phyloP scores from a whole-genome alignment of 441 rosid species.

The Dalechampia spathulata region DNA sequence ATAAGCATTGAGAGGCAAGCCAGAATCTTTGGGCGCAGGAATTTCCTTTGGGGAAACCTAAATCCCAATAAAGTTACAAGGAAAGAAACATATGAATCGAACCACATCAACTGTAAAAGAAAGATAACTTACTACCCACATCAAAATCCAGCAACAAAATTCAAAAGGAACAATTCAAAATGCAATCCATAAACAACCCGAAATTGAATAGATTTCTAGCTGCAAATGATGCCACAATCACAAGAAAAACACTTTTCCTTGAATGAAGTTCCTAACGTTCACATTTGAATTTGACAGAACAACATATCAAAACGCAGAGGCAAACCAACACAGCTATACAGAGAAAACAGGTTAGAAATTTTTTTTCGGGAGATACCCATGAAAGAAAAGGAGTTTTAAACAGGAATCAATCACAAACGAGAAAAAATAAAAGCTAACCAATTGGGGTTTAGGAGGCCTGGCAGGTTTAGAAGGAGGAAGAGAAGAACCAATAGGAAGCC shows the following conservation, averaged over 20 bases:
- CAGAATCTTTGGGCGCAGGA: conserved; percentile 60
- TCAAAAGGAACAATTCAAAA: no score
- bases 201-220: background rate
- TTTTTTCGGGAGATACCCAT: background rate
- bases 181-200: no score
- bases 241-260: no score
- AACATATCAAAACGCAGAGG: background rate
- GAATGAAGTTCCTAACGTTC: background rate
- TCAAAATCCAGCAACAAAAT: no score
- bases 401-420: background rate
- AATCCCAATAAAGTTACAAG: no score
- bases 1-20: conserved; percentile 78
- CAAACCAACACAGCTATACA: background rate
- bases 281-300: background rate
- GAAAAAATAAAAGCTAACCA: conserved; percentile 12
- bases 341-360: no score
- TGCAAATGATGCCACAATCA: no score
- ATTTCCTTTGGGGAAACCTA: conserved; percentile 77
- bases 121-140: no score
- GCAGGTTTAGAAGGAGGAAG: conserved; percentile 61
- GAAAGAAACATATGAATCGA: no score
- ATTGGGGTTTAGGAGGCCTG: conserved; percentile 39
- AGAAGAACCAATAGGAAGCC: conserved; percentile 50
- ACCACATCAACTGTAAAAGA: no score
- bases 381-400: background rate